These are phyloP conservation scores for Lepidium campestre DNA, from an alignment of 441 rosid species.

Conservation along the genomic window DNA sequence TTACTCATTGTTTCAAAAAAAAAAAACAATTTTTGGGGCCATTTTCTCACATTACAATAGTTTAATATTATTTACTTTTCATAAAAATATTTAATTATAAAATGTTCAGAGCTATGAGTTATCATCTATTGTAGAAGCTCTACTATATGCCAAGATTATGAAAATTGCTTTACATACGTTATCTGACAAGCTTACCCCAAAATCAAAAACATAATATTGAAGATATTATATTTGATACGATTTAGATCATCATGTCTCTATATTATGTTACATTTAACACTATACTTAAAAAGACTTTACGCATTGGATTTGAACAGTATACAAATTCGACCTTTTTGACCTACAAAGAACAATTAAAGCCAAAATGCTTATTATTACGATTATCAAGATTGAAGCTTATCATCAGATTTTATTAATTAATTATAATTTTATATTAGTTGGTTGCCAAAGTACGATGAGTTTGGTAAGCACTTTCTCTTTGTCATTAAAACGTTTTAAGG, in stretches of 20 bases:
- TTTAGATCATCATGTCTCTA: conserved; percentile 18
- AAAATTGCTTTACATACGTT: neutral
- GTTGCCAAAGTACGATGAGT: neutral
- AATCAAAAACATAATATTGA: neutral
- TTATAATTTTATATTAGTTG: neutral
- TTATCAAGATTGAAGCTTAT: neutral
- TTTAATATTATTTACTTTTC: neutral
- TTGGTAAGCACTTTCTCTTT: neutral
- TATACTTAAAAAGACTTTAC: neutral
- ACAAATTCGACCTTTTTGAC: conserved; percentile 6
- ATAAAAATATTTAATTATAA: neutral
- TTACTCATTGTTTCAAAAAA: too few species aligned
- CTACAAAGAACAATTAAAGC: neutral
- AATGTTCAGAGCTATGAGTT: neutral
- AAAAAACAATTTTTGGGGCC: too few species aligned
- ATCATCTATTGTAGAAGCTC: neutral
- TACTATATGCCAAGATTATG: neutral
- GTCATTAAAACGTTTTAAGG: neutral
- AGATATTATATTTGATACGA: conserved; percentile 12
- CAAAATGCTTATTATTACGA: conserved; percentile 2
- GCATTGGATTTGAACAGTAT: conserved; percentile 21
- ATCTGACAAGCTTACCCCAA: conserved; percentile 14
- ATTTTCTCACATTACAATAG: neutral
- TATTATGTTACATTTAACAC: neutral
- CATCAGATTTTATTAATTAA: too few species aligned